These are phyloP conservation scores for Sporothrix phasma DNA, from an alignment of 2,329 filamentous ascomycete genomes.

Conservation along the genomic window DNA sequence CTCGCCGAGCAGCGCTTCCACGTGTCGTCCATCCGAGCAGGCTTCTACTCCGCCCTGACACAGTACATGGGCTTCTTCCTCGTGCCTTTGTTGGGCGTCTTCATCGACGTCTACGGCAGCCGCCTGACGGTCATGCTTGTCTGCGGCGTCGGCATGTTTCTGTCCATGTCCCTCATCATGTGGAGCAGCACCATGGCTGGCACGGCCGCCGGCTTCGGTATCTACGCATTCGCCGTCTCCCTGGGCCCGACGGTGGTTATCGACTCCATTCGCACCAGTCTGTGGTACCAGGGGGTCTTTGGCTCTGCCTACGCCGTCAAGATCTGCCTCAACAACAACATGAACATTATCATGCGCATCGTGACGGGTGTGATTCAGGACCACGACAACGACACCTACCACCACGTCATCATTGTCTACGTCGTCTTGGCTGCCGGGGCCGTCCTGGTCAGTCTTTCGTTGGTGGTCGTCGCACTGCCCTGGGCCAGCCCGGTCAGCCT, in stretches of 20 bases:
- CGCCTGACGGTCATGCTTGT: slow-evolving; percentile 29
- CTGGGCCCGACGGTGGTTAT: slow-evolving; percentile 51
- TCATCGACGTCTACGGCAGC: slow-evolving; percentile 31
- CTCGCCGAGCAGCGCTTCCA: slow-evolving; percentile 50
- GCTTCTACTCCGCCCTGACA: slow-evolving; percentile 49
- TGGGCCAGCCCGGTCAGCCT: slow-evolving; percentile 31
- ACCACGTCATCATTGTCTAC: slow-evolving; percentile 46
- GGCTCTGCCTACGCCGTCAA: slow-evolving; percentile 51
- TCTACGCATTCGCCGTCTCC: slow-evolving; percentile 46
- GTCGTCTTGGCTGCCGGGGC: slow-evolving; percentile 42
- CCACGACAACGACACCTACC: slow-evolving; percentile 44
- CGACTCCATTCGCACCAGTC: slow-evolving; percentile 48
- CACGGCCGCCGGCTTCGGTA: slow-evolving; percentile 48
- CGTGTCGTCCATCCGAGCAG: slow-evolving; percentile 43
- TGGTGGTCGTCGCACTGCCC: slow-evolving; percentile 26
- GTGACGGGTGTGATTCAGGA: slow-evolving; percentile 51
- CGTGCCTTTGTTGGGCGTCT: slow-evolving; percentile 40
- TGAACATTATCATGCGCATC: slow-evolving; percentile 51
- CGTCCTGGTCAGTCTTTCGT: slow-evolving; percentile 30
- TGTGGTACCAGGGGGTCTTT: slow-evolving; percentile 40
- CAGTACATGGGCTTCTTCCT: slow-evolving; percentile 50
- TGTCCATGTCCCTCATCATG: slow-evolving; percentile 44
- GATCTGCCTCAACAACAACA: slow-evolving; percentile 52
- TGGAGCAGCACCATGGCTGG: slow-evolving; percentile 40
- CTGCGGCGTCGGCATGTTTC: slow-evolving; percentile 40